Conservation (phyloP, 2,329 filamentous ascomycete genomes). For the Macrophomina tecta region DNA sequence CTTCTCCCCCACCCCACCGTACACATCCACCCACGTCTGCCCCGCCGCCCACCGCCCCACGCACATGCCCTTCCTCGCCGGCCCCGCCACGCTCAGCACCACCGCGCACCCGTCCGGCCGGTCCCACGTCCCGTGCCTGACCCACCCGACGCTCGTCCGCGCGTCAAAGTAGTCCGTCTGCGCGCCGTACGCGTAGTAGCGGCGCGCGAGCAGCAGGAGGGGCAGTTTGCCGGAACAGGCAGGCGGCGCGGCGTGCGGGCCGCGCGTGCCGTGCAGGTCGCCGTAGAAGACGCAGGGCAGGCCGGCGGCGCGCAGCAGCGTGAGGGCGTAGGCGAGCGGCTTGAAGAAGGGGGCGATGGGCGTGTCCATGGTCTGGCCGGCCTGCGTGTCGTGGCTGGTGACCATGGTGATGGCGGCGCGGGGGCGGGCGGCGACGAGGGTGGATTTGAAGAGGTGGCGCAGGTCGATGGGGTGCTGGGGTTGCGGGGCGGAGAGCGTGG, state of each 20-base stretch:
- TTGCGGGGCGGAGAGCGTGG: too few species aligned
- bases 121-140: conserved; percentile 56
- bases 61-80: conserved; percentile 64
- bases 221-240: conserved; percentile 62
- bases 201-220: conserved; percentile 66
- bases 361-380: conserved; percentile 67
- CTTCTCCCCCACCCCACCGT: conserved; percentile 60
- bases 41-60: conserved; percentile 64
- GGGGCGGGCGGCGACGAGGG: conserved; percentile 62
- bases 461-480: conserved; percentile 58
- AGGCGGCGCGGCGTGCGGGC: conserved; percentile 59
- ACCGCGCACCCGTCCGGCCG: conserved; percentile 44
- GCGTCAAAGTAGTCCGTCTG: conserved; percentile 69
- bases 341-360: conserved; percentile 72
- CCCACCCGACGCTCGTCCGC: conserved; percentile 67
- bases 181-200: conserved; percentile 69
- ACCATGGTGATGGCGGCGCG: conserved; percentile 70
- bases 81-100: conserved; percentile 60
- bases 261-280: conserved; percentile 68
- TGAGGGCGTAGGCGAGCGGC: conserved; percentile 72
- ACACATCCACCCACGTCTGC: conserved; percentile 68
- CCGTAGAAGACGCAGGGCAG: conserved; percentile 74
- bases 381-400: conserved; percentile 74
- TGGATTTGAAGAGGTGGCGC: conserved; percentile 65
- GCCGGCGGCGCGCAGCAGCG: conserved; percentile 68